Evolutionary conservation across 176 grass and related monocot species (phyloP), one percentile per base, ranked within the genome.

Genomic region (Oryza officinalis): DNA sequence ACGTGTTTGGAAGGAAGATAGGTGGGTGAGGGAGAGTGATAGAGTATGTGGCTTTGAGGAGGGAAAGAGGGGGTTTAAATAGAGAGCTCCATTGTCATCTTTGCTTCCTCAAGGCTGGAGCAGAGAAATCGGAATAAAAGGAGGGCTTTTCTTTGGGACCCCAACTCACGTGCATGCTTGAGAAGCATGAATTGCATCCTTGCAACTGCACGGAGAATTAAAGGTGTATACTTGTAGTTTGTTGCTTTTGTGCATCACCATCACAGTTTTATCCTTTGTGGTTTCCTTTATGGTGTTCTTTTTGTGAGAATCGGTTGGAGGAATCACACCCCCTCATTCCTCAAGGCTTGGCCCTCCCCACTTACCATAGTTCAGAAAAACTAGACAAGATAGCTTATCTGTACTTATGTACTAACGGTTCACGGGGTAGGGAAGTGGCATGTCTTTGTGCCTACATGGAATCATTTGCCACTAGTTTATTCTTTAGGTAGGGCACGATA

Each of bases 251-350:
- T 31, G 50, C 81, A 72, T 88, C 59, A 77, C 60, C 57, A 57
- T 81, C 83, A 75, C 66, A 88, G 33, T 75, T 49, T 69, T 57
- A 67, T 73, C 67, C 75, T 66, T 72, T 31, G 37, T 14, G 38
- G 25, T 43, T 63, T 77, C 22, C 77, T 93, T 88, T 82, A 30
- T 66, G 66, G 25, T 30, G 49, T 63, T 46, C 81, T 76, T 93
- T 78, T 35, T 80, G 81, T 91, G 91, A 96, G 59, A 86, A 74
- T 89, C 67, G 74, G 91, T 87, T 96, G 84, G 52, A 27, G 52
- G 52, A 76, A 83, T 89, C 20, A 40, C 65, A 57, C 40, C 26
- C 32, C 17, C 44, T 52, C 12, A 10, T 40, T 28, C 14, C 38
- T 87, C 32, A 41, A 33, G 38, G 28, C 30, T 35, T 63, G 47